phyloP scores from a whole-genome alignment of 176 grass and related monocot species.

The Oryza longistaminata region DNA sequence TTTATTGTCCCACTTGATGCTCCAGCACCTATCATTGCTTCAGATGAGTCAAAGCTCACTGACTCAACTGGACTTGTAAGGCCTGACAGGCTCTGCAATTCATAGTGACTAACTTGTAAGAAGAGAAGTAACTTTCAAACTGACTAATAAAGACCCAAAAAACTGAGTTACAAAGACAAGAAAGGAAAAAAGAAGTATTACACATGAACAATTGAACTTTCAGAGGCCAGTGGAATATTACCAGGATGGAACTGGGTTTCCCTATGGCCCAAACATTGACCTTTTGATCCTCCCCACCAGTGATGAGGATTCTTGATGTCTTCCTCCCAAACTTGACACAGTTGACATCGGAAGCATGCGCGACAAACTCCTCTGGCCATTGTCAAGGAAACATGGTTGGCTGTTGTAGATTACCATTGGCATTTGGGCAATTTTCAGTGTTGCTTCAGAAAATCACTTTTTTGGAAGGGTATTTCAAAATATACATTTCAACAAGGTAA shows the following conservation, averaged over 20 bases:
- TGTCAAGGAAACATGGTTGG: constrained; percentile 54
- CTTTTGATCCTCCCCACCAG: constrained; percentile 83
- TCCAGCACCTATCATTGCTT: constrained; percentile 79
- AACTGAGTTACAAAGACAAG: neutral
- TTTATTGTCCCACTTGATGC: constrained; percentile 84
- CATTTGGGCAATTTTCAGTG: neutral
- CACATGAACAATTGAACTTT: neutral
- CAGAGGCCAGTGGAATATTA: constrained; percentile 33
- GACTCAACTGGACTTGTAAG: constrained; percentile 88
- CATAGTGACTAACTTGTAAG: constrained; percentile 27
- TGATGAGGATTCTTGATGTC: constrained; percentile 74
- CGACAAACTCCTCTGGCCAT: constrained; percentile 84
- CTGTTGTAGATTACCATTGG: constrained; percentile 8
- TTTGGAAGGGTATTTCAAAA: neutral
- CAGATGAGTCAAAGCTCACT: constrained; percentile 84
- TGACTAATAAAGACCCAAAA: constrained; percentile 4
- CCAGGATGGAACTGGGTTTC: constrained; percentile 76
- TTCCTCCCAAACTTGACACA: constrained; percentile 82
- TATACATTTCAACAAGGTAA: constrained; percentile 5
- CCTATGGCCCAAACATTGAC: constrained; percentile 95
- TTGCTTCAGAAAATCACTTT: neutral
- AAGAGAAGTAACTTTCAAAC: constrained; percentile 4
- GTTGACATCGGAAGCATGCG: constrained; percentile 78
- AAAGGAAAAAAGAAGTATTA: neutral
- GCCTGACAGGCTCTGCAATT: constrained; percentile 71